A percentile compares a stretch with the other conserved stretches of the same genome.
These are phyloP conservation scores for Forsythia suspensa DNA, from an alignment of 257 asterid species.

Conservation along the genomic window DNA sequence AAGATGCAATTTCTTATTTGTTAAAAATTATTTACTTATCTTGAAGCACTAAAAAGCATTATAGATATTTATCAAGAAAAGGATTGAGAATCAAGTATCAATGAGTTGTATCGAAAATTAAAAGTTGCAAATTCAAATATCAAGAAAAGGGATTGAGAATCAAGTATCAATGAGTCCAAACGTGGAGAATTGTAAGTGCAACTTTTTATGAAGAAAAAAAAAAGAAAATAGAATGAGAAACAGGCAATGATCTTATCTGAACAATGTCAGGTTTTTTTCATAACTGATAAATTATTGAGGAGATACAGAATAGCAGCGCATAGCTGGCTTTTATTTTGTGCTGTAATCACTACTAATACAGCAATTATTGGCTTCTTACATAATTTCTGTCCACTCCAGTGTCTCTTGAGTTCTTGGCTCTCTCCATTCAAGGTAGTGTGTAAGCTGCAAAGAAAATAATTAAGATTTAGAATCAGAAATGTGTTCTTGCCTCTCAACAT, in stretches of 20 bases:
- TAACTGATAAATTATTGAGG: neutral
- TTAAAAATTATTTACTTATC: too few species aligned
- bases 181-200: too few species aligned
- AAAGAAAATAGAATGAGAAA: neutral
- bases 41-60: neutral
- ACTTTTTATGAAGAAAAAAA: too few species aligned
- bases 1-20: neutral
- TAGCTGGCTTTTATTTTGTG: neutral
- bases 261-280: neutral
- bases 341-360: neutral
- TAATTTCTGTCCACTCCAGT: neutral
- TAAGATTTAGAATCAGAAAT: neutral
- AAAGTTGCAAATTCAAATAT: too few species aligned
- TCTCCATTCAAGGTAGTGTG: constrained; percentile 1
- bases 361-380: neutral
- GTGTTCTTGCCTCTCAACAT: too few species aligned
- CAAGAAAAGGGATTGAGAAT: too few species aligned
- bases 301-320: neutral
- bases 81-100: too few species aligned
- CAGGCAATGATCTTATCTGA: neutral
- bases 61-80: too few species aligned
- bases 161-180: too few species aligned
- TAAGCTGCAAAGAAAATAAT: neutral
- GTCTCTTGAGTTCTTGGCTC: neutral
- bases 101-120: too few species aligned